A percentile compares a stretch with the other conserved stretches of the same genome.
These are phyloP conservation scores for Massariosphaeria phaeospora DNA, from an alignment of 495 filamentous ascomycete species.

Conservation along the genomic window DNA sequence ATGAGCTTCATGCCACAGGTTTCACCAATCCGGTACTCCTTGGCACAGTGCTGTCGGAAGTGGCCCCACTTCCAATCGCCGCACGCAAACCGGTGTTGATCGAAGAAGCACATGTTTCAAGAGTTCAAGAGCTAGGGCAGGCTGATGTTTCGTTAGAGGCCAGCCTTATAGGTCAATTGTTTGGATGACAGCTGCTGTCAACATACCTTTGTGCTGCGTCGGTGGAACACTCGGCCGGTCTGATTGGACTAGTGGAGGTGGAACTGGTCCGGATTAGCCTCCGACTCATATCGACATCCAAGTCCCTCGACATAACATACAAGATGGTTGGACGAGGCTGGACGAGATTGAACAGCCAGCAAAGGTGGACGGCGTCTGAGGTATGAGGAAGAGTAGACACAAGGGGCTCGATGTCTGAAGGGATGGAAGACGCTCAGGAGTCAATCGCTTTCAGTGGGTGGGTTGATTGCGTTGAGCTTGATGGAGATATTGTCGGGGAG, in stretches of 20 bases:
- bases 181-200: slow-evolving; percentile 27
- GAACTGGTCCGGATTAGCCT: slow-evolving; percentile 17
- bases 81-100: slow-evolving; percentile 61
- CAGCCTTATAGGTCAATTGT: slow-evolving; percentile 25
- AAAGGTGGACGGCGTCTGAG: slow-evolving; percentile 1
- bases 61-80: slow-evolving; percentile 94
- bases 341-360: slow-evolving; percentile 13
- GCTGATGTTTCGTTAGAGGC: slow-evolving; percentile 13
- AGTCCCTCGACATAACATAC: slow-evolving; percentile 21
- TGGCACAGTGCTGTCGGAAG: slow-evolving; percentile 90
- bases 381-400: slow-evolving; percentile 24
- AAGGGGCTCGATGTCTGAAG: slow-evolving; percentile 25
- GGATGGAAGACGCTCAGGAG: slow-evolving; percentile 18
- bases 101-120: slow-evolving; percentile 61
- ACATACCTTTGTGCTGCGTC: slow-evolving; percentile 27
- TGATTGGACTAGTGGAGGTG: slow-evolving; percentile 19
- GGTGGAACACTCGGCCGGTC: background rate
- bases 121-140: slow-evolving; percentile 13
- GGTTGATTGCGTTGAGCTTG: slow-evolving; percentile 23
- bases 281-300: too few relatives aligned
- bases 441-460: slow-evolving; percentile 21
- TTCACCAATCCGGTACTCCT: slow-evolving; percentile 95
- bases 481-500: slow-evolving; percentile 17
- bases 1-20: slow-evolving; percentile 96
- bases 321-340: slow-evolving; percentile 33